Evolutionary conservation across 169 alveolate genomes (phyloP), one percentile per base, ranked within the genome.

Genomic region (Plasmodium cynomolgi): DNA sequence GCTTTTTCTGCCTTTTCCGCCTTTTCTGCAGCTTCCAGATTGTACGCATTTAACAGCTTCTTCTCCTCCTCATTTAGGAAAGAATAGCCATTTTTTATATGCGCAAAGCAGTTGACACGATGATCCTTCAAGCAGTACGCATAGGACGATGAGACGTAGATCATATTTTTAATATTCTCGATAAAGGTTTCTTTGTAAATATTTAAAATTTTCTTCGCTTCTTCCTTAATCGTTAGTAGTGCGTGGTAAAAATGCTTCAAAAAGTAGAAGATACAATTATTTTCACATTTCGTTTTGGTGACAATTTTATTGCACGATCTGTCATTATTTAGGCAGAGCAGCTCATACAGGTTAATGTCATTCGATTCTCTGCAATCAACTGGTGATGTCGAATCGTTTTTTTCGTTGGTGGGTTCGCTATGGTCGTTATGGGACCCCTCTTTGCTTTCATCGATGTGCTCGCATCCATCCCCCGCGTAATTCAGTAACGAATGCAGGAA

Each of bases 151-250:
- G 95, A 91, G 37, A 91, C 95, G 62, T 91, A 91, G 23, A 91
- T 91, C 5, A 91, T 91, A 83, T 91, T 91, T 81, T 91, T 91
- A 20, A 91, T 91, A 39, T 91, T 91, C 74, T 91, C 95, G 47
- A 91, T 72, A 82, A 91, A 91, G 50, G 95, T 91, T 47, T 91
- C 95, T 82, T 91, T 91, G 75, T 91, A 91, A 81, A 91, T 91
- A 72, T 91, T 47, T 91, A 91, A 72, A 29, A 91, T 83, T 82
- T 91, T 91, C 58, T 68, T 47, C 23, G 92, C 71, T 82, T 91
- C 95, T 83, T 91, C 95, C 47, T 91, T 81, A 33, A 91, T 91
- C 3, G 92, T 91, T 91, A 91, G 77, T 54, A 91, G 83, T 3
- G 92, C 84, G 56, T 72, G 85, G 26, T 91, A 91, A 37, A 91